These are phyloP conservation scores for Lithohypha guttulata DNA, from an alignment of 2,329 filamentous ascomycete genomes.

Conservation along the genomic window DNA sequence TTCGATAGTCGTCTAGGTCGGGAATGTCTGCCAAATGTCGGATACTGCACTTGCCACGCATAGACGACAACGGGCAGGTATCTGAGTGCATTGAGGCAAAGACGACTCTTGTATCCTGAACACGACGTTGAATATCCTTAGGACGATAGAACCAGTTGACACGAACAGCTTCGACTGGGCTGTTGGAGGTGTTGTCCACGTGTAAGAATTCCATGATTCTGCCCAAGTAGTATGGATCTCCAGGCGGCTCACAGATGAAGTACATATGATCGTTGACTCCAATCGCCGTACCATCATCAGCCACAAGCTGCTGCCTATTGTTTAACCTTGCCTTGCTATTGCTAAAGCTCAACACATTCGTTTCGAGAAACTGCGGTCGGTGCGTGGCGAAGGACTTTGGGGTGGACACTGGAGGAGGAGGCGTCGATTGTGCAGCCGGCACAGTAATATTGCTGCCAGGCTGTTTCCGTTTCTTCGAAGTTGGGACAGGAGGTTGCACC, in stretches of 20 bases:
- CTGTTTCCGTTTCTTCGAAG: conserved; percentile 79
- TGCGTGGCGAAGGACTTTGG: conserved; percentile 24
- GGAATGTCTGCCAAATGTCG: conserved; percentile 77
- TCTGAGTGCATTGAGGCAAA: conserved; percentile 99
- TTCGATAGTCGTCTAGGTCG: conserved; percentile 73
- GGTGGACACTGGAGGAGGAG: conserved; percentile 26
- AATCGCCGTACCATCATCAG: conserved; percentile 81
- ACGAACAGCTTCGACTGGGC: conserved; percentile 72
- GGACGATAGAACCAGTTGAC: conserved; percentile 99
- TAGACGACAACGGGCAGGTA: conserved; percentile 78
- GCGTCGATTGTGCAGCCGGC: conserved; percentile 27
- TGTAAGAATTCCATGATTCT: conserved; percentile 98
- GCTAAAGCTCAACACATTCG: conserved; percentile 84
- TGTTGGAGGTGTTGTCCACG: conserved; percentile 58
- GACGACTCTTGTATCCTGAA: conserved; percentile 78
- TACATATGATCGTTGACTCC: conserved; percentile 87
- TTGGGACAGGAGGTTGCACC: conserved; percentile 21
- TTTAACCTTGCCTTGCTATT: conserved; percentile 57
- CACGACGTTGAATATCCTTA: conserved; percentile 86
- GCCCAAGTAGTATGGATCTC: conserved; percentile 93
- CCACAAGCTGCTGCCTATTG: conserved; percentile 61
- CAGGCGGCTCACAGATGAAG: conserved; percentile 91
- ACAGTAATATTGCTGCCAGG: conserved; percentile 34
- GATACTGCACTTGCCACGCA: conserved; percentile 89
- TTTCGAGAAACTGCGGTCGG: conserved; percentile 38